These are phyloP conservation scores for Rhodomyrtus tomentosa DNA, from an alignment of 345 rosid genomes.

Conservation along the genomic window DNA sequence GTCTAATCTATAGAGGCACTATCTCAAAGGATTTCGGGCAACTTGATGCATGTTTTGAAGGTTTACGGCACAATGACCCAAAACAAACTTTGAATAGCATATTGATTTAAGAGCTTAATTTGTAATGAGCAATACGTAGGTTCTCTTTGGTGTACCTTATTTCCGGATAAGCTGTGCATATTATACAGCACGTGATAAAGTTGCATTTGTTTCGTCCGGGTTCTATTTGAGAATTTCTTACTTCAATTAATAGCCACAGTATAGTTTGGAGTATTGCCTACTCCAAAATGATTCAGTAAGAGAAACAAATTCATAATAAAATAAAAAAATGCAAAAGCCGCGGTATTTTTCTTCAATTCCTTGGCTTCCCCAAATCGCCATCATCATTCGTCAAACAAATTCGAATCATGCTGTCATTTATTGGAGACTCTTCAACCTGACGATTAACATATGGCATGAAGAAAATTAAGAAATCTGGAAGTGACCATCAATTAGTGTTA, in stretches of 20 bases:
- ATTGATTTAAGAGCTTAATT: not conserved
- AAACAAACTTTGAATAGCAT: not conserved
- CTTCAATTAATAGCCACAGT: not conserved
- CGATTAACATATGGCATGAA: not conserved
- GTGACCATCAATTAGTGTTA: not conserved
- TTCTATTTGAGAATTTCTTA: not conserved
- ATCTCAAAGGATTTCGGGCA: not conserved
- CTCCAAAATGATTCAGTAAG: not conserved
- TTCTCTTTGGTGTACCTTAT: not conserved
- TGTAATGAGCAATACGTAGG: not conserved
- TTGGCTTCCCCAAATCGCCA: not conserved
- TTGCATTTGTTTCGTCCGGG: not conserved
- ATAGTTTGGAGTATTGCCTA: not conserved
- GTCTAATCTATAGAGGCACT: not conserved
- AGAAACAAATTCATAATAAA: not conserved
- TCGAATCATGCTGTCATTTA: not conserved
- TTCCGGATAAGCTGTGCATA: not conserved
- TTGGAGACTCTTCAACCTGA: not conserved
- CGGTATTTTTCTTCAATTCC: not conserved
- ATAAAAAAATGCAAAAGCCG: not conserved
- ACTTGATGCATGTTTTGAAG: not conserved
- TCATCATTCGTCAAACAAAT: not conserved
- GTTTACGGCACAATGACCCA: not conserved
- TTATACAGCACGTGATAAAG: fast-evolving
- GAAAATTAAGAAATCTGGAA: not conserved